These are phyloP conservation scores for Flaveria sonorensis DNA, from an alignment of 129 eudicot genomes.

Conservation along the genomic window DNA sequence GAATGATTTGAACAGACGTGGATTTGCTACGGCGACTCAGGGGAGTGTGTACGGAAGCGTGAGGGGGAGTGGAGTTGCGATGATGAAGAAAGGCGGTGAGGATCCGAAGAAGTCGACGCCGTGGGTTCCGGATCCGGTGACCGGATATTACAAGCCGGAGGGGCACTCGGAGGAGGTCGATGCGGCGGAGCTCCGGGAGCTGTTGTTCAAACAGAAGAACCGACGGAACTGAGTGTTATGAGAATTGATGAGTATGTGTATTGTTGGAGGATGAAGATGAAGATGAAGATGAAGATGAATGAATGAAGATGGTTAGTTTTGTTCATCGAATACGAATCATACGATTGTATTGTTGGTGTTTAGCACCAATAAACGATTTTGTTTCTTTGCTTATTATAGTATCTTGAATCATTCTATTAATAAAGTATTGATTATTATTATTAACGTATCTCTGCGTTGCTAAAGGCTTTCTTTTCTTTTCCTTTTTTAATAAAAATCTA, in stretches of 20 bases:
- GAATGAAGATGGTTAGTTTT: neutral
- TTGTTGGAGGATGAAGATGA: slow-evolving; percentile 3
- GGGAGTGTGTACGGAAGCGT: slow-evolving; percentile 37
- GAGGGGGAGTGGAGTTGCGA: slow-evolving; percentile 38
- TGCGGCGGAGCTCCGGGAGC: slow-evolving; percentile 8
- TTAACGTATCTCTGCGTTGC: no score
- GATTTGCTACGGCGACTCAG: slow-evolving; percentile 48
- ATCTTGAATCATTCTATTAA: no score
- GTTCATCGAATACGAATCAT: neutral
- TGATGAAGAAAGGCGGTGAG: slow-evolving; percentile 47
- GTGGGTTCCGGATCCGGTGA: slow-evolving; percentile 79
- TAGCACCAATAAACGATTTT: no score
- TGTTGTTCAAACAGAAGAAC: neutral
- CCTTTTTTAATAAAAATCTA: no score
- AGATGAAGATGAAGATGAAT: neutral
- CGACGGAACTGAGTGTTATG: no score
- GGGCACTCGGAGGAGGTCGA: neutral
- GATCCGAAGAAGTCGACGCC: slow-evolving; percentile 46
- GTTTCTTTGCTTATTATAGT: no score
- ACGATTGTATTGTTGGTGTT: no score
- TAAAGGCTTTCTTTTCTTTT: no score
- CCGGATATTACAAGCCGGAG: neutral
- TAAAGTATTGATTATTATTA: no score
- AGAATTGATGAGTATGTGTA: no score
- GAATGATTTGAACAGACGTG: slow-evolving; percentile 40